Evolutionary conservation across 2,329 filamentous ascomycete genomes (phyloP).

Genomic region (Penicillium polonicum): DNA sequence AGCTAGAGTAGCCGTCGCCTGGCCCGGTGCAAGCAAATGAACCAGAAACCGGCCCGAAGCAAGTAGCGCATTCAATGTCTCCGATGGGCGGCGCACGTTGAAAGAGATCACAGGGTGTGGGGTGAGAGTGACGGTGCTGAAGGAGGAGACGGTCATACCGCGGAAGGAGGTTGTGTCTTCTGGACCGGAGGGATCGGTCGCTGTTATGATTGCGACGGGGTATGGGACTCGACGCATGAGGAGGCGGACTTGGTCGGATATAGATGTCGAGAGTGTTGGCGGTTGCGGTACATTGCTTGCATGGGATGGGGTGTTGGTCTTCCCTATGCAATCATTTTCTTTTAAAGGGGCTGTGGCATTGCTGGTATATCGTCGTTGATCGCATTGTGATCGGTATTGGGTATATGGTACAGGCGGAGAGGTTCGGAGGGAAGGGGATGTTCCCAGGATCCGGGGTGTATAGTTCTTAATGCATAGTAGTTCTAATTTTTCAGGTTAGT

Average conservation of each 20-base stretch:
- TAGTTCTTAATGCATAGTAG: neutral
- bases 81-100: conserved; percentile 58
- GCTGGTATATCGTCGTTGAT: conserved; percentile 20
- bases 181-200: conserved; percentile 37
- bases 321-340: neutral
- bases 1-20: conserved; percentile 37
- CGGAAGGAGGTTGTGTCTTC: conserved; percentile 35
- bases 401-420: conserved; percentile 3
- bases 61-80: conserved; percentile 55
- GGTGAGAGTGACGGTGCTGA: conserved; percentile 58
- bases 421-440: neutral
- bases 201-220: conserved; percentile 58
- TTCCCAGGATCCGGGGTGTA: neutral
- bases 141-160: conserved; percentile 61
- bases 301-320: neutral
- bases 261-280: conserved; percentile 11
- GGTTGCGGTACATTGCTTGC: neutral
- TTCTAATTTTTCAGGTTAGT: neutral
- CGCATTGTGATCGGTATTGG: conserved; percentile 10
- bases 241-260: conserved; percentile 42
- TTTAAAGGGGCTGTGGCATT: conserved; percentile 12
- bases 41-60: conserved; percentile 49
- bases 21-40: conserved; percentile 48
- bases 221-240: conserved; percentile 57
- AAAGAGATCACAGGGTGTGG: conserved; percentile 60